A percentile compares a stretch with the other conserved stretches of the same genome.
Evolutionary conservation across 345 rosid genomes (phyloP).

Genomic region (Camelina laxa): DNA sequence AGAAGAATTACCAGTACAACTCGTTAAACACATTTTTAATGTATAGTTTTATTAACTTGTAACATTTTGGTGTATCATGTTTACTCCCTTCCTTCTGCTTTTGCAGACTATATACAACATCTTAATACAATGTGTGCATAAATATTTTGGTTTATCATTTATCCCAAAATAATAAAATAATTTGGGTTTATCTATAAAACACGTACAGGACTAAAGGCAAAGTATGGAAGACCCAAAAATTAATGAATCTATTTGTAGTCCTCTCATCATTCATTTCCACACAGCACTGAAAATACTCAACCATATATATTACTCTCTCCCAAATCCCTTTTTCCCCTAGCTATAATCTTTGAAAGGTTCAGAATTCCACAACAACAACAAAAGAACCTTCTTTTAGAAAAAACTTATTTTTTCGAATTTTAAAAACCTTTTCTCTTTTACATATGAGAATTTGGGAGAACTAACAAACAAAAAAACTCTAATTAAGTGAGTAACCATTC

Average conservation of each 20-base stretch:
- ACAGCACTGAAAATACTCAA: constrained; percentile 29
- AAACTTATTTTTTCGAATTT: too few relatives aligned
- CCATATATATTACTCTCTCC: constrained; percentile 28
- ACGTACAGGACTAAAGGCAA: constrained; percentile 4
- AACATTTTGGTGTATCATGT: background rate
- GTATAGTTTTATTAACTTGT: background rate
- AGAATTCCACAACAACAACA: constrained; percentile 12
- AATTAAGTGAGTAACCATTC: too few relatives aligned
- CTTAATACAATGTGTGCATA: too few relatives aligned
- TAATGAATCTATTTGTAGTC: background rate
- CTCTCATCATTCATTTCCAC: constrained; percentile 32
- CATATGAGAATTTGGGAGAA: background rate
- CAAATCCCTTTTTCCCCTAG: background rate
- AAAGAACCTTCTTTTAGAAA: background rate
- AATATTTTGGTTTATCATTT: too few relatives aligned
- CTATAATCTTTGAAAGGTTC: background rate
- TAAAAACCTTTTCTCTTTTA: background rate
- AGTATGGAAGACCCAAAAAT: constrained; percentile 19
- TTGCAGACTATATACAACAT: background rate
- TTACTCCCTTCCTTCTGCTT: background rate
- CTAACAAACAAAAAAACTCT: too few relatives aligned
- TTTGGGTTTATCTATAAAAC: constrained; percentile 26
- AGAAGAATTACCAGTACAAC: too few relatives aligned
- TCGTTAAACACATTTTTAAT: too few relatives aligned
- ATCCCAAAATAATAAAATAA: too few relatives aligned